phyloP scores from a whole-genome alignment of 371 early-diverging fungal genomes.

The Mortierella sp. region DNA sequence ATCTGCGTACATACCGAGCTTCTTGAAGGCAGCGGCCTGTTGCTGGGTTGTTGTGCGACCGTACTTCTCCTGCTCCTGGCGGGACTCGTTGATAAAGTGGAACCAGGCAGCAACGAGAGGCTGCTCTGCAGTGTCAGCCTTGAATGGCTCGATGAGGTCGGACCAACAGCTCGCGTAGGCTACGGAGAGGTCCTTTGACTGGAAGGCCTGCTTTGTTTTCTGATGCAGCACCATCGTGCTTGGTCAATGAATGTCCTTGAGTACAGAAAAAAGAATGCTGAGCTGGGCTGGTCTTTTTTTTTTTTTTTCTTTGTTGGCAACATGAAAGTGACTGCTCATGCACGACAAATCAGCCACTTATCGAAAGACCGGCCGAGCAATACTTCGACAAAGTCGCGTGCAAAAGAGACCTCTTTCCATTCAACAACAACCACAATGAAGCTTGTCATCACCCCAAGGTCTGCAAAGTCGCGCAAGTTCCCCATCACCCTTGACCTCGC shows the following conservation, averaged over 20 bases:
- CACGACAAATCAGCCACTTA: slow-evolving; percentile 14
- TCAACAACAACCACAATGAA: slow-evolving; percentile 50
- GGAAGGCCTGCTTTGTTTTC: slow-evolving; percentile 55
- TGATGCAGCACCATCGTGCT: slow-evolving; percentile 58
- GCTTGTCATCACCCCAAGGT: slow-evolving; percentile 53
- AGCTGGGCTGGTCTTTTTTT: not conserved
- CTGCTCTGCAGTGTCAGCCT: slow-evolving; percentile 8
- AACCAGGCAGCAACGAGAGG: slow-evolving; percentile 51
- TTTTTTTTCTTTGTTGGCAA: not conserved
- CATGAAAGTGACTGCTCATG: not conserved
- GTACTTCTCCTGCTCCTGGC: slow-evolving; percentile 53
- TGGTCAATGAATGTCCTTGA: slow-evolving; percentile 2
- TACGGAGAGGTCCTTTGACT: slow-evolving; percentile 55
- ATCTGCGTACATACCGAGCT: slow-evolving; percentile 46
- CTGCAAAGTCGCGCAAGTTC: slow-evolving; percentile 62
- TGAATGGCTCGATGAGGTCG: slow-evolving; percentile 35
- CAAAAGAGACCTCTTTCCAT: not conserved
- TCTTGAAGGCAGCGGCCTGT: slow-evolving; percentile 54
- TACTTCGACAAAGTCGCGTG: not conserved
- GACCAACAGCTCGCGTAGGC: slow-evolving; percentile 49
- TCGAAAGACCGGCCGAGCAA: not conserved
- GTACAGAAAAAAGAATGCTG: not conserved
- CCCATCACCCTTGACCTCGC: slow-evolving; percentile 75
- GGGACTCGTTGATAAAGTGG: slow-evolving; percentile 38
- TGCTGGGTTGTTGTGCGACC: slow-evolving; percentile 55